Evolutionary conservation across 768 basidiomycete species (phyloP), one percentile per base, ranked within the genome.

Genomic region (Crepidotus variabilis): DNA sequence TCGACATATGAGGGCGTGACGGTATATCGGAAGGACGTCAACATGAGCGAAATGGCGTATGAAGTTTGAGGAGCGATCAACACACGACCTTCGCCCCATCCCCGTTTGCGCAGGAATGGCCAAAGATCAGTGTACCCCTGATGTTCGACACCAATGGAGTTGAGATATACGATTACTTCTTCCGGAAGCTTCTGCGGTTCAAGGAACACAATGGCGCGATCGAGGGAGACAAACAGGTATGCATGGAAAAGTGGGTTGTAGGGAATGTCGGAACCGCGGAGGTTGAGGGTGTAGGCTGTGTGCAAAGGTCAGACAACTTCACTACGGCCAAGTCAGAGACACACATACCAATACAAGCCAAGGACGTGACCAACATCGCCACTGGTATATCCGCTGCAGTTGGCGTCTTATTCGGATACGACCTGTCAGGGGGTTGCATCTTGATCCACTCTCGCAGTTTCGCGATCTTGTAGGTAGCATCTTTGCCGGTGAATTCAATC

Each of bases 221-320:
- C 75, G 8, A 82, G 67, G 2, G 85, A 80, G 39, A 98, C 78
- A 63, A 87, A 90, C 18, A 95, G 72, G 66, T 96, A 98, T 0
- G 90, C 82, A 51, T 89, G 90, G 75, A 97, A 96, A 8, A 98
- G 81, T 0, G 96, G 96, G 67, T 92, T 94, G 76, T 85, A 92
- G 0, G 92, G 92, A 48, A 98, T 87, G 64, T 98, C 95, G 2
- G 83, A 80, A 34, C 94, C 95, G 50, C 96, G 88, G 53, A 95
- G 74, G 66, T 98, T 98, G 33, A 98, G 76, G 2, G 90, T 64
- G 75, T 92, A 97, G 0, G 96, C 96, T 84, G 72, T 28, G 48
- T 22, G 2, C 14, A 47, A 54, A 51, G 35, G 32, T 63, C 49
- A 67, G 49, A 32, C 33, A 22, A 47, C 57, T 32, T 60, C 33